Evolutionary conservation across 805 yeast genomes (phyloP).

Genomic region (Teunomyces panamensis): DNA sequence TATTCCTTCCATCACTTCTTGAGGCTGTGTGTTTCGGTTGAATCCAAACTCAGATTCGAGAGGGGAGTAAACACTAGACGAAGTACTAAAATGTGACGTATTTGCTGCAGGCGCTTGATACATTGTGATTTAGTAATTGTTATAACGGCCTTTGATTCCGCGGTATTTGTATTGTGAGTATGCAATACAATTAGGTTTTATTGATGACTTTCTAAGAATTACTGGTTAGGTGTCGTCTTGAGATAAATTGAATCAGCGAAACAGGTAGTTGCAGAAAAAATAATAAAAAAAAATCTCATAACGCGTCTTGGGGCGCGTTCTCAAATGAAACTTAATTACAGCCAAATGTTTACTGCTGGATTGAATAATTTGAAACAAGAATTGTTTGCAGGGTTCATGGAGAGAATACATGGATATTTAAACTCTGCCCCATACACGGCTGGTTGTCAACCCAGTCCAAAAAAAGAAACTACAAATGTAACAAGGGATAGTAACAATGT

Average conservation of each 20-base stretch:
- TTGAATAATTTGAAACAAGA: too few relatives aligned
- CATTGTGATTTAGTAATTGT: constrained; percentile 2
- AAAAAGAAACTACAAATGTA: background rate
- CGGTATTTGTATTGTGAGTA: background rate
- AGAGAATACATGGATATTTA: too few relatives aligned
- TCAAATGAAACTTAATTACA: background rate
- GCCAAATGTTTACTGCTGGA: background rate
- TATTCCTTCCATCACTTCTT: constrained; percentile 10
- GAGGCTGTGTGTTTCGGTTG: constrained; percentile 4
- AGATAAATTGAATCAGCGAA: background rate
- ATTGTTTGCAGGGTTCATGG: too few relatives aligned
- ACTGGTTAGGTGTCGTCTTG: constrained; percentile 1
- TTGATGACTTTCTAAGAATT: background rate
- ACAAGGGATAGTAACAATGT: background rate
- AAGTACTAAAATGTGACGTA: constrained; percentile 25
- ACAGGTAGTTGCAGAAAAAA: background rate
- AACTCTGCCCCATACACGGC: too few relatives aligned
- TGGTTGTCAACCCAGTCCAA: background rate
- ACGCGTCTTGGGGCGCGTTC: constrained; percentile 4
- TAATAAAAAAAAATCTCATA: background rate
- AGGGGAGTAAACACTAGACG: constrained; percentile 37
- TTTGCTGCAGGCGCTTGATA: constrained; percentile 5
- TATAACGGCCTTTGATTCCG: background rate
- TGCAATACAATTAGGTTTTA: background rate
- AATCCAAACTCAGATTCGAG: constrained; percentile 17